Conservation (phyloP, 306 rosid species). For the Albizia julibrissin region DNA sequence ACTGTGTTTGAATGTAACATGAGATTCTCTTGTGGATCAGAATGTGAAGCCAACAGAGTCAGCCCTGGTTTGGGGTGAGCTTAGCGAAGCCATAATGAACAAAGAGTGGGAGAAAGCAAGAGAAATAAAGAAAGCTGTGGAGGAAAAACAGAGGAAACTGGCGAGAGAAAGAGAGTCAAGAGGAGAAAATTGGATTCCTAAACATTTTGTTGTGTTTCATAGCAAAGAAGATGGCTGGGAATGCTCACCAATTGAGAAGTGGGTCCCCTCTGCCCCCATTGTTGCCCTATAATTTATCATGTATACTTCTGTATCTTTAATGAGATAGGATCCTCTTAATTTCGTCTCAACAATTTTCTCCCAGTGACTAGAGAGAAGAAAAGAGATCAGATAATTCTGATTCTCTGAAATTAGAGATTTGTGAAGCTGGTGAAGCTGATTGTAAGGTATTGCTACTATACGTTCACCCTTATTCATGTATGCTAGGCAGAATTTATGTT, state of each 20-base stretch:
- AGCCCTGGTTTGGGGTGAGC: slow-evolving; percentile 67
- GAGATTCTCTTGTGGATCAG: slow-evolving; percentile 43
- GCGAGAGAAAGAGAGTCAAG: slow-evolving; percentile 56
- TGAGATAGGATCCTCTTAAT: not conserved
- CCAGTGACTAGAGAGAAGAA: not conserved
- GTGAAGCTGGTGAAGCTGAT: not conserved
- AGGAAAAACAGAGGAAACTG: slow-evolving; percentile 71
- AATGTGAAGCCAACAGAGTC: slow-evolving; percentile 75
- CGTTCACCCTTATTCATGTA: not conserved
- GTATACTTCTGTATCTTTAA: not conserved
- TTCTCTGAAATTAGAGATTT: not conserved
- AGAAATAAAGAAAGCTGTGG: slow-evolving; percentile 70
- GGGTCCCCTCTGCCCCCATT: slow-evolving; percentile 71
- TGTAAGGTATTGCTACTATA: not conserved
- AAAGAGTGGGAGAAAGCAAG: slow-evolving; percentile 83
- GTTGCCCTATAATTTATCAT: slow-evolving; percentile 21
- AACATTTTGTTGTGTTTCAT: slow-evolving; percentile 61
- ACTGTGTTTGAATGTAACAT: not conserved
- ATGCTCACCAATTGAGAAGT: slow-evolving; percentile 60
- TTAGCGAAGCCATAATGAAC: slow-evolving; percentile 62
- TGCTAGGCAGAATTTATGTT: not conserved
- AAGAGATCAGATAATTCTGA: not conserved
- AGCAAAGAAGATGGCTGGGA: slow-evolving; percentile 77
- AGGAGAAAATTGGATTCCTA: slow-evolving; percentile 72
- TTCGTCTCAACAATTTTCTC: not conserved